These are phyloP conservation scores for Morella rubra DNA, from an alignment of 306 rosid genomes.

Conservation along the genomic window DNA sequence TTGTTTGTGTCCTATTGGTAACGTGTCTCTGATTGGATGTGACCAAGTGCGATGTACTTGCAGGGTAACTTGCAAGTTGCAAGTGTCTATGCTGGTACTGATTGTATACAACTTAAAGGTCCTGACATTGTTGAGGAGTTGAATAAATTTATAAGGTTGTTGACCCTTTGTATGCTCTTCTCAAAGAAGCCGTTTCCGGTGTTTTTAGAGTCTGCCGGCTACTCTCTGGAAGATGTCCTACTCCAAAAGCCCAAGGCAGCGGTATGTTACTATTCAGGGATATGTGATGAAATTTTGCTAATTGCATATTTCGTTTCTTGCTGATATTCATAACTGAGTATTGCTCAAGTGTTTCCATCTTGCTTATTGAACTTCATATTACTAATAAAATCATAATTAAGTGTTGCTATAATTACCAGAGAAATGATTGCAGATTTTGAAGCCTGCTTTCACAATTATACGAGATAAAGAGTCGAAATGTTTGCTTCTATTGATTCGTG, in stretches of 20 bases:
- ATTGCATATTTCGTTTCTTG: too few relatives aligned
- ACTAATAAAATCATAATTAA: neutral
- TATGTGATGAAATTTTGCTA: too few relatives aligned
- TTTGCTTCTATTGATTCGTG: slow-evolving; percentile 90
- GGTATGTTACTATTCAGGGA: slow-evolving; percentile 41
- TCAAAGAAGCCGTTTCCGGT: slow-evolving; percentile 92
- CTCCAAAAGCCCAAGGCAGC: slow-evolving; percentile 93
- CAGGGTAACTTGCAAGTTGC: slow-evolving; percentile 92
- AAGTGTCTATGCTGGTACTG: slow-evolving; percentile 82
- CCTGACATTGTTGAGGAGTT: slow-evolving; percentile 69
- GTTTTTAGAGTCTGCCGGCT: slow-evolving; percentile 88
- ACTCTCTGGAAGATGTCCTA: slow-evolving; percentile 70
- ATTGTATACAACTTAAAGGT: slow-evolving; percentile 68
- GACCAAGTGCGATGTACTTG: slow-evolving; percentile 20
- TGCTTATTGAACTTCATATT: neutral
- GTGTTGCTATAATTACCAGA: slow-evolving; percentile 28
- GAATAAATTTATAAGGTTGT: slow-evolving; percentile 60
- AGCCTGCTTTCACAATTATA: slow-evolving; percentile 90
- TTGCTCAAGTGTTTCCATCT: too few relatives aligned
- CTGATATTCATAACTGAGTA: too few relatives aligned
- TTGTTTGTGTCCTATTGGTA: neutral
- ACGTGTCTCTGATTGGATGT: neutral
- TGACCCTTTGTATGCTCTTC: slow-evolving; percentile 75
- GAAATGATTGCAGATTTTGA: slow-evolving; percentile 70
- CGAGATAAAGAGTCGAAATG: slow-evolving; percentile 68